These are phyloP conservation scores for Tolypocladium nubicola DNA, from an alignment of 2,329 filamentous ascomycete species.

Conservation along the genomic window DNA sequence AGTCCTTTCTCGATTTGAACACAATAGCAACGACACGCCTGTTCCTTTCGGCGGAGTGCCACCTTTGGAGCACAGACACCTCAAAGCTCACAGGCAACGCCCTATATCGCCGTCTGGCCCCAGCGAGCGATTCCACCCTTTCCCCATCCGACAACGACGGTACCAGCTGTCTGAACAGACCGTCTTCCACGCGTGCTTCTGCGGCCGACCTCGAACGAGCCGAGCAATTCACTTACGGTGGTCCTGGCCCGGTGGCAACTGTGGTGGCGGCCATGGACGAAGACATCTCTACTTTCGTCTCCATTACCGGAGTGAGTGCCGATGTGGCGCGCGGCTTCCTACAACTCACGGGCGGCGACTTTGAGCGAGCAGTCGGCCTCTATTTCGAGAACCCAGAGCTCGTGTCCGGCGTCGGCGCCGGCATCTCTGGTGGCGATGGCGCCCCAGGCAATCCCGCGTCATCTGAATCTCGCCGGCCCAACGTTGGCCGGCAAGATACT, in stretches of 20 bases:
- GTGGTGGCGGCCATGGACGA: conserved; percentile 47
- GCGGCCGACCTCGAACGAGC: background rate
- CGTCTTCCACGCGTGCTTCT: background rate
- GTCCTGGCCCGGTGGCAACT: background rate
- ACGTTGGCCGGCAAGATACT: conserved; percentile 21
- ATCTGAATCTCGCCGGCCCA: conserved; percentile 17
- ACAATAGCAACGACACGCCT: background rate
- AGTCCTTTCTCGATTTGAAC: background rate
- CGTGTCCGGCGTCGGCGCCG: conserved; percentile 23
- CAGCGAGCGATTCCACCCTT: background rate
- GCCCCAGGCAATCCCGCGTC: conserved; percentile 11
- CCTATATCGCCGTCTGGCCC: background rate
- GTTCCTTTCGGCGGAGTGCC: background rate
- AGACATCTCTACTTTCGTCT: conserved; percentile 65
- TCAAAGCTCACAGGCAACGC: background rate
- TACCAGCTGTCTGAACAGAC: background rate
- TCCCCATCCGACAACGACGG: background rate
- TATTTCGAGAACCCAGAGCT: conserved; percentile 84
- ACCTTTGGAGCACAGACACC: background rate
- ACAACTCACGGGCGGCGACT: conserved; percentile 70
- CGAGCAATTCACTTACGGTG: background rate
- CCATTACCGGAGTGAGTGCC: conserved; percentile 67
- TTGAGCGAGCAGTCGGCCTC: conserved; percentile 77
- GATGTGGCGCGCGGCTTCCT: conserved; percentile 75
- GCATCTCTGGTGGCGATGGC: conserved; percentile 11